Percentiles rank a stretch among this genome's conserved stretches.
These are phyloP conservation scores for Phytophthora cryptogea DNA, from an alignment of 352 stramenopile genomes.

Conservation along the genomic window DNA sequence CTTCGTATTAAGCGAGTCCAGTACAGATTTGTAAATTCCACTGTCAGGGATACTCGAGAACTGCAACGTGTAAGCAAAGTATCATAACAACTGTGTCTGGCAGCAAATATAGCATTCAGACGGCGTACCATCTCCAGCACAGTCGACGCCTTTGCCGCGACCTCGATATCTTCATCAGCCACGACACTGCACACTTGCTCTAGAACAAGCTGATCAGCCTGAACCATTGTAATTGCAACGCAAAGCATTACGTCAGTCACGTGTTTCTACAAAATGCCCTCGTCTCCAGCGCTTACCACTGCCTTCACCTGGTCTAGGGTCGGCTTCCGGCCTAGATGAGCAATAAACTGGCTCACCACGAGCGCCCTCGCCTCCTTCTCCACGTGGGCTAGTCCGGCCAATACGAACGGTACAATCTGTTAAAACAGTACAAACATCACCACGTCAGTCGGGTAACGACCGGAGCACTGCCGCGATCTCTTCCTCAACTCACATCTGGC, in stretches of 20 bases:
- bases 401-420: slow-evolving; percentile 75
- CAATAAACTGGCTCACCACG: slow-evolving; percentile 74
- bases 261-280: background rate
- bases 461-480: slow-evolving; percentile 6
- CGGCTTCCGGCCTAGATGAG: slow-evolving; percentile 60
- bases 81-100: slow-evolving; percentile 3
- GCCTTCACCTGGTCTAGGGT: slow-evolving; percentile 49
- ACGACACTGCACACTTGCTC: slow-evolving; percentile 62
- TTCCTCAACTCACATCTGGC: slow-evolving; percentile 46
- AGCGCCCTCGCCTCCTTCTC: slow-evolving; percentile 65
- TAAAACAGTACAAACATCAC: background rate
- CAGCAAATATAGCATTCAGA: slow-evolving; percentile 5
- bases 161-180: slow-evolving; percentile 72
- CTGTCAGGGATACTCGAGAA: slow-evolving; percentile 45
- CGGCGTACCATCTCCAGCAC: slow-evolving; percentile 61
- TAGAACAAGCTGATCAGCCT: slow-evolving; percentile 57
- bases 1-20: slow-evolving; percentile 56
- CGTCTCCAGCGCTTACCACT: slow-evolving; percentile 42
- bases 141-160: slow-evolving; percentile 62
- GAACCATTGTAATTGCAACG: slow-evolving; percentile 17
- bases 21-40: slow-evolving; percentile 48
- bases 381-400: slow-evolving; percentile 66
- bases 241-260: background rate
- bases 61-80: slow-evolving; percentile 18
- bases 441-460: slow-evolving; percentile 1